Evolutionary conservation across 306 rosid genomes (phyloP).

Genomic region (Pterocarpus macrocarpus): DNA sequence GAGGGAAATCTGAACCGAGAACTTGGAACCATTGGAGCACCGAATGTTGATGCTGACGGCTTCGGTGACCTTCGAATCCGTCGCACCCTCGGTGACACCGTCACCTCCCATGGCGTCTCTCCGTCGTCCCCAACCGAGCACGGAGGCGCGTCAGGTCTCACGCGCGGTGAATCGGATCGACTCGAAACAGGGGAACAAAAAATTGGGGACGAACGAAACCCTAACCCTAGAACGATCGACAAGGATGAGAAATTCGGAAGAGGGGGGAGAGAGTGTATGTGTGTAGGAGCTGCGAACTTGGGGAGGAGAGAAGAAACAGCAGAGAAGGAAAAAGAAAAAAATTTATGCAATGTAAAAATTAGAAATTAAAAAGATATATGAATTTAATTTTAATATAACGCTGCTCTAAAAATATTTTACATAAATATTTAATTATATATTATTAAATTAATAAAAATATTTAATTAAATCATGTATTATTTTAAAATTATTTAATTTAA

Average conservation of each 20-base stretch:
- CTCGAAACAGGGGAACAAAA: neutral
- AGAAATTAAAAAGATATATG: neutral
- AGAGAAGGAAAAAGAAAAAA: neutral
- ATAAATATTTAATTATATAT: too few species aligned
- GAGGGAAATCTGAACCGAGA: conserved; percentile 51
- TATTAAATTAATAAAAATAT: too few species aligned
- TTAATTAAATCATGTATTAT: too few species aligned
- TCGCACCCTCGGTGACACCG: conserved; percentile 47
- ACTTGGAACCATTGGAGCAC: conserved; percentile 62
- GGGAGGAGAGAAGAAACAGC: neutral
- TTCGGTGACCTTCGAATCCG: conserved; percentile 38
- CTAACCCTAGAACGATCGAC: conserved; percentile 41
- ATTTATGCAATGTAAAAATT: neutral
- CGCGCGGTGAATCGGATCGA: conserved; percentile 12
- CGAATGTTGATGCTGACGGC: conserved; percentile 57
- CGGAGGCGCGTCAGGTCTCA: conserved; percentile 37
- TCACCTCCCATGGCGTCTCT: conserved; percentile 48
- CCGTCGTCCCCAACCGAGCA: neutral
- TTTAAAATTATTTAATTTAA: too few species aligned
- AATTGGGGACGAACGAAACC: conserved; percentile 31
- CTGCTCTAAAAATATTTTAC: too few species aligned
- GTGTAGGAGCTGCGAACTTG: neutral
- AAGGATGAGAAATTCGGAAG: neutral
- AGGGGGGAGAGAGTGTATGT: neutral
- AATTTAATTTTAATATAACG: too few species aligned